Conservation (phyloP, 192 early-diverging fungal genomes). For the Linnemannia hyalina region DNA sequence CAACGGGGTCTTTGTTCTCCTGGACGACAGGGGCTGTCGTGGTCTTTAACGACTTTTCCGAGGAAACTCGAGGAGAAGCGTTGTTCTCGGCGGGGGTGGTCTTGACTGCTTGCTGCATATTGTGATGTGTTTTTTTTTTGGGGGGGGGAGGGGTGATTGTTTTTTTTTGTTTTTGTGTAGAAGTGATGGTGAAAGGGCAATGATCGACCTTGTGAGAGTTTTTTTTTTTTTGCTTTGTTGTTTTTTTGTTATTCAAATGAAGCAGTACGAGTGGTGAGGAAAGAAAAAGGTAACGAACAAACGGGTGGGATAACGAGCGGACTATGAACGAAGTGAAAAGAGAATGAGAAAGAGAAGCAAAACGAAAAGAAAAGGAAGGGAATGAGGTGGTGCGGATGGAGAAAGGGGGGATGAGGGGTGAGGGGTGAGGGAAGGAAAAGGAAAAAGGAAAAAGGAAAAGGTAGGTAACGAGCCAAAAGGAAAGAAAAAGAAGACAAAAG, state of each 20-base stretch:
- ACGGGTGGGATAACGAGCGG: neutral
- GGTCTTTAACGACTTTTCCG: neutral
- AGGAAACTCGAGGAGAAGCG: neutral
- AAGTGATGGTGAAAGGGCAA: neutral
- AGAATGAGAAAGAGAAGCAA: neutral
- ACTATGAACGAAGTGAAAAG: neutral
- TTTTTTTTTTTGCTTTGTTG: neutral
- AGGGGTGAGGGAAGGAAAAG: too few species aligned
- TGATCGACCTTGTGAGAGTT: constrained; percentile 1
- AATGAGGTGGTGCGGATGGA: neutral
- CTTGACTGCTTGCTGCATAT: constrained; percentile 29
- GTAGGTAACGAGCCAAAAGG: too few species aligned
- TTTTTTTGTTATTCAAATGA: neutral
- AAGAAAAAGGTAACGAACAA: neutral
- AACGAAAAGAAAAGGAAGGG: neutral
- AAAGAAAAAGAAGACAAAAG: constrained; percentile 7
- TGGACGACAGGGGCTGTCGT: neutral
- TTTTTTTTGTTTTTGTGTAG: constrained; percentile 1
- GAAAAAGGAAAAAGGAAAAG: too few species aligned
- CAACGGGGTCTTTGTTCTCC: neutral
- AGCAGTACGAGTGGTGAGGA: neutral
- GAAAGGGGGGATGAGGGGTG: neutral
- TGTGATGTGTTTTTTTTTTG: constrained; percentile 3
- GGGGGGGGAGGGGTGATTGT: neutral
- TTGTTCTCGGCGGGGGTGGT: constrained; percentile 6